These are phyloP conservation scores for Kazachstania viticola DNA, from an alignment of 805 yeast species.

Conservation along the genomic window DNA sequence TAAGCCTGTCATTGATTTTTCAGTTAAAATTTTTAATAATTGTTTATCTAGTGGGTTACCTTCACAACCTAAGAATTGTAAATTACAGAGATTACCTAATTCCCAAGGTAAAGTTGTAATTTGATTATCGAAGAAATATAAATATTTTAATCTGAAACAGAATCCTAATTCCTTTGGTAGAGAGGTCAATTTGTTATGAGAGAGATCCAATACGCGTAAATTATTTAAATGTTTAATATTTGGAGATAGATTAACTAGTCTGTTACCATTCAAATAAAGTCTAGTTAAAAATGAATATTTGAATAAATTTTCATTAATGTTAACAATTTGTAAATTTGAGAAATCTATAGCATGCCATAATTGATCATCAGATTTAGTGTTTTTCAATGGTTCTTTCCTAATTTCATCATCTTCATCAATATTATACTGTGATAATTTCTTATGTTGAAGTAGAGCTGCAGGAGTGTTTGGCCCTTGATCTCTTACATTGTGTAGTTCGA, in stretches of 20 bases:
- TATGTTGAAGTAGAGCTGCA: conserved; percentile 27
- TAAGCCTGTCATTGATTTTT: conserved; percentile 75
- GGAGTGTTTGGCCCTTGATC: conserved; percentile 18
- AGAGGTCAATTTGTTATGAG: conserved; percentile 57
- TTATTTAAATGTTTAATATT: conserved; percentile 57
- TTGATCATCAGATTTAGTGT: conserved; percentile 44
- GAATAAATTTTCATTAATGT: conserved; percentile 62
- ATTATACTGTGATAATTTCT: conserved; percentile 31
- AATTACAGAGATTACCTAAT: conserved; percentile 73
- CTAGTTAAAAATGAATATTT: conserved; percentile 77
- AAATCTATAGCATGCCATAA: conserved; percentile 91
- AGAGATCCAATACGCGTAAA: conserved; percentile 73
- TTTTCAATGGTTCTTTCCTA: conserved; percentile 5
- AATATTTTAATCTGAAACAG: conserved; percentile 65
- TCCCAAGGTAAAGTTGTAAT: conserved; percentile 66
- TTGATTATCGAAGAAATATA: conserved; percentile 82
- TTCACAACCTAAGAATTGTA: conserved; percentile 83
- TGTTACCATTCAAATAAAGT: conserved; percentile 78
- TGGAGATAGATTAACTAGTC: conserved; percentile 54
- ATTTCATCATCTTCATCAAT: conserved; percentile 46
- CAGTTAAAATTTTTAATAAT: conserved; percentile 55
- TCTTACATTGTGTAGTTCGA: conserved; percentile 17
- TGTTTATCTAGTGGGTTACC: conserved; percentile 76
- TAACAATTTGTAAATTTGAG: conserved; percentile 74
- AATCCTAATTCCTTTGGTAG: conserved; percentile 82